Evolutionary conservation across 1,284 basidiomycete species (phyloP).

Genomic region (Thecaphora thlaspeos): DNA sequence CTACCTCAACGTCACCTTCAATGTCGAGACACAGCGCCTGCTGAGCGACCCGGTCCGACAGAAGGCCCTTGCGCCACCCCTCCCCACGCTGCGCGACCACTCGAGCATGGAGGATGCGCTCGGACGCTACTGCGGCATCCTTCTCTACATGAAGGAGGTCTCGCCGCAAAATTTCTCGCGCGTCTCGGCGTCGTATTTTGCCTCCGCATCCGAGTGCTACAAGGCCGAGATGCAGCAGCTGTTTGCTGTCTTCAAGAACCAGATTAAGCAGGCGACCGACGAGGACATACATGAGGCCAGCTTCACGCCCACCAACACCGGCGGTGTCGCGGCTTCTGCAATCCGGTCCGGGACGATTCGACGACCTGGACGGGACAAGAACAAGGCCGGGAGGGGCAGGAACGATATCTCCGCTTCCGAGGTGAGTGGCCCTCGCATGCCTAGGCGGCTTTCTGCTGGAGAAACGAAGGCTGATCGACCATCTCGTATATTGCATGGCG

Average conservation of each 20-base stretch:
- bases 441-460: too few relatives aligned
- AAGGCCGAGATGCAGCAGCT: slow-evolving; percentile 45
- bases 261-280: slow-evolving; percentile 35
- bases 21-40: slow-evolving; percentile 50
- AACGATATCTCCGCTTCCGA: slow-evolving; percentile 15
- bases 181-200: slow-evolving; percentile 45
- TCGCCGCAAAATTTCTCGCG: slow-evolving; percentile 43
- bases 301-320: slow-evolving; percentile 15
- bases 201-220: slow-evolving; percentile 42
- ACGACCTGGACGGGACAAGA: slow-evolving; percentile 19
- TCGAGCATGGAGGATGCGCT: slow-evolving; percentile 71
- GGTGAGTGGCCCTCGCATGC: slow-evolving; percentile 1
- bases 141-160: slow-evolving; percentile 94
- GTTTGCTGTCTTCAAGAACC: slow-evolving; percentile 28
- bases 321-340: slow-evolving; percentile 10
- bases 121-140: slow-evolving; percentile 81
- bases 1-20: slow-evolving; percentile 85
- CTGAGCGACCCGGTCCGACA: slow-evolving; percentile 30
- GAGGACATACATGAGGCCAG: slow-evolving; percentile 35
- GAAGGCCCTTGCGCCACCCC: slow-evolving; percentile 29
- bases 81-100: slow-evolving; percentile 47
- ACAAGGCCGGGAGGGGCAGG: slow-evolving; percentile 5
- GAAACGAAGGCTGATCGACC: too few relatives aligned
- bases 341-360: slow-evolving; percentile 40
- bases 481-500: too few relatives aligned